phyloP scores from a whole-genome alignment of 768 basidiomycete genomes.

The Coprinopsis cinerea region DNA sequence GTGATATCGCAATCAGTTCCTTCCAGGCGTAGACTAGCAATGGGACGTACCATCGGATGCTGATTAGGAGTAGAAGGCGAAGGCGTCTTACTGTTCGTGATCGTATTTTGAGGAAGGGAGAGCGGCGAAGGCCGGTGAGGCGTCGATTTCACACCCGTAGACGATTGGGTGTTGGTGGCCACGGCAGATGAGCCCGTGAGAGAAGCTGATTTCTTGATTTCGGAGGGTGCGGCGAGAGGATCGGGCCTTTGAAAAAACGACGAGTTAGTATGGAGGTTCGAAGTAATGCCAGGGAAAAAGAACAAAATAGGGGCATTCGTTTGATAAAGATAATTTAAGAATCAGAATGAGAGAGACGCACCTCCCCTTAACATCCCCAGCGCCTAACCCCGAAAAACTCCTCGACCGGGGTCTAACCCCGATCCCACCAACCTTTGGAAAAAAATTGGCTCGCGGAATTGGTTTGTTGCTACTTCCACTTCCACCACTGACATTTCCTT shows the following conservation, averaged over 20 bases:
- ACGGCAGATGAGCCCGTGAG: not conserved
- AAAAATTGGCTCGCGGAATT: constrained; percentile 59
- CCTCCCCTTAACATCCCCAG: constrained; percentile 30
- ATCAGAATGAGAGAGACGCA: constrained; percentile 12
- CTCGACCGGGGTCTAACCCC: constrained; percentile 59
- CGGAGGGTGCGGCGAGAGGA: too few relatives aligned
- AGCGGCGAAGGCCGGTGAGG: constrained; percentile 1
- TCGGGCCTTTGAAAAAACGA: too few relatives aligned
- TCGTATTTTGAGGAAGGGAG: not conserved
- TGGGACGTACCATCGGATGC: too few relatives aligned
- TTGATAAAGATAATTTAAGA: too few relatives aligned
- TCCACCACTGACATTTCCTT: constrained; percentile 3
- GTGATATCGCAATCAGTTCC: not conserved
- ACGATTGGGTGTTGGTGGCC: not conserved
- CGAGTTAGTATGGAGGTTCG: too few relatives aligned
- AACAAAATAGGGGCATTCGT: too few relatives aligned
- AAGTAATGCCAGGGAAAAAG: too few relatives aligned
- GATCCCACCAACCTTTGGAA: constrained; percentile 39
- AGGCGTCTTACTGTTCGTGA: not conserved
- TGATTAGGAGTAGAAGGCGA: too few relatives aligned
- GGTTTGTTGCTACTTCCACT: constrained; percentile 17
- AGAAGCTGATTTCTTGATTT: not conserved
- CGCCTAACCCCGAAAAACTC: constrained; percentile 79
- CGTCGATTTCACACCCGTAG: not conserved
- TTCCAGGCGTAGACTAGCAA: too few relatives aligned